Conservation (phyloP, 352 stramenopile genomes). For the Phytophthora cactorum region DNA sequence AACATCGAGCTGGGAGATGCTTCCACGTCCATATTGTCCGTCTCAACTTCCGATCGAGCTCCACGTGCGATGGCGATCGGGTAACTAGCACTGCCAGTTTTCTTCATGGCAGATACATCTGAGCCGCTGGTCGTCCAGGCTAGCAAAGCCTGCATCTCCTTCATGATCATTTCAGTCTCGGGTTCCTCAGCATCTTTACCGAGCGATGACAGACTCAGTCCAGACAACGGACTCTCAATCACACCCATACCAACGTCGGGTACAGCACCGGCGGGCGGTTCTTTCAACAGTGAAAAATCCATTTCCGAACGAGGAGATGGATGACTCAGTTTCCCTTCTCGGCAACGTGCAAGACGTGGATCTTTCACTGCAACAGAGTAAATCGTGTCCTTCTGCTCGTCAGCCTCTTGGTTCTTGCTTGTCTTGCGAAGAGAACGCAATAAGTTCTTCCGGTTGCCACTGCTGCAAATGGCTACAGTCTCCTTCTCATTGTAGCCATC, state of each 20-base stretch:
- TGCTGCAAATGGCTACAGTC: constrained; percentile 8
- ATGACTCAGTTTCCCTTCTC: constrained; percentile 8
- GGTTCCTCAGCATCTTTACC: constrained; percentile 66
- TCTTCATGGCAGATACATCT: neutral
- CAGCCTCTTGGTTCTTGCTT: constrained; percentile 1
- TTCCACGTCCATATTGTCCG: constrained; percentile 6
- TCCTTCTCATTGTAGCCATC: constrained; percentile 46
- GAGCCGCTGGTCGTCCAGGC: constrained; percentile 49
- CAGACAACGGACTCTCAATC: constrained; percentile 71
- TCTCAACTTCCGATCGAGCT: constrained; percentile 1
- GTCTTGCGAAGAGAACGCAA: constrained; percentile 17
- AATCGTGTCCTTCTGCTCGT: constrained; percentile 24
- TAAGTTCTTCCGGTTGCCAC: constrained; percentile 29
- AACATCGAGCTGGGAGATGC: constrained; percentile 51
- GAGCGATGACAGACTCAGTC: constrained; percentile 41
- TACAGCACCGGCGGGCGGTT: constrained; percentile 44
- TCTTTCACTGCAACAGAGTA: constrained; percentile 51
- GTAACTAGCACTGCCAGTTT: constrained; percentile 26
- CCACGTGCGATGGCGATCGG: constrained; percentile 24
- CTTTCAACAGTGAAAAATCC: constrained; percentile 55
- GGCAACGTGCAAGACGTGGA: constrained; percentile 40
- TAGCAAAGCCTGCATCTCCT: constrained; percentile 58
- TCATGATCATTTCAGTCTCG: constrained; percentile 58
- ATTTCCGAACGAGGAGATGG: neutral
- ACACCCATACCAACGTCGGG: constrained; percentile 22